phyloP scores from a whole-genome alignment of 1,284 basidiomycete genomes.

The Melanopsichium pennsylvanicum region DNA sequence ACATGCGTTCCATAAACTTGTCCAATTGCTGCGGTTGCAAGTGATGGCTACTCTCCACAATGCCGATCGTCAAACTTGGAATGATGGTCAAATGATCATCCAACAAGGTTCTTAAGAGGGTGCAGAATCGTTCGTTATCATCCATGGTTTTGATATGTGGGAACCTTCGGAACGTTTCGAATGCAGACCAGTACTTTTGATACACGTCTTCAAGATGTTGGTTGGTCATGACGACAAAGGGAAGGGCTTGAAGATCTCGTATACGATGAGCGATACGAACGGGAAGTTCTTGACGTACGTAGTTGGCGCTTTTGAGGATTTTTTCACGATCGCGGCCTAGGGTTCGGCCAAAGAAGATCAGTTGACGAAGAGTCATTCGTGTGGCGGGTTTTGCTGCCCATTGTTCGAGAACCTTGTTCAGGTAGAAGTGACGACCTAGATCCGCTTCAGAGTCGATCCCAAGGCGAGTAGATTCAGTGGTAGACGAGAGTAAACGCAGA shows the following conservation, averaged over 20 bases:
- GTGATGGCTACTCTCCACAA: slow-evolving; percentile 72
- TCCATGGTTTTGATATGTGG: slow-evolving; percentile 77
- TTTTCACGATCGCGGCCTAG: slow-evolving; percentile 50
- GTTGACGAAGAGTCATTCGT: slow-evolving; percentile 78
- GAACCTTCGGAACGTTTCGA: slow-evolving; percentile 73
- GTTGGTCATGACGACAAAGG: slow-evolving; percentile 87
- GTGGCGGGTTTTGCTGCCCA: slow-evolving; percentile 80
- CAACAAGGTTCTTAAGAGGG: slow-evolving; percentile 74
- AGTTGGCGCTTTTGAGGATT: slow-evolving; percentile 75
- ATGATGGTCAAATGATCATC: slow-evolving; percentile 72
- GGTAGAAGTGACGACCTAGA: slow-evolving; percentile 75
- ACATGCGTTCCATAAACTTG: slow-evolving; percentile 88
- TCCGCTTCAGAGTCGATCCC: slow-evolving; percentile 39
- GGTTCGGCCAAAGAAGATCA: slow-evolving; percentile 70
- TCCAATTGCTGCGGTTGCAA: slow-evolving; percentile 81
- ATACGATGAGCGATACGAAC: slow-evolving; percentile 86
- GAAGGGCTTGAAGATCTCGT: slow-evolving; percentile 83
- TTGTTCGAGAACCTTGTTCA: slow-evolving; percentile 81
- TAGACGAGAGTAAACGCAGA: slow-evolving; percentile 6
- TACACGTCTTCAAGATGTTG: slow-evolving; percentile 84
- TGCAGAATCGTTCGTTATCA: slow-evolving; percentile 82
- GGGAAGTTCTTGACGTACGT: slow-evolving; percentile 85
- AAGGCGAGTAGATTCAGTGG: slow-evolving; percentile 4
- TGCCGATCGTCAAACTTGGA: slow-evolving; percentile 57
- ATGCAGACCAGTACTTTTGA: slow-evolving; percentile 70